phyloP scores from a whole-genome alignment of 228 moss, liverwort and hornwort species.

The Sphagnum fallax region DNA sequence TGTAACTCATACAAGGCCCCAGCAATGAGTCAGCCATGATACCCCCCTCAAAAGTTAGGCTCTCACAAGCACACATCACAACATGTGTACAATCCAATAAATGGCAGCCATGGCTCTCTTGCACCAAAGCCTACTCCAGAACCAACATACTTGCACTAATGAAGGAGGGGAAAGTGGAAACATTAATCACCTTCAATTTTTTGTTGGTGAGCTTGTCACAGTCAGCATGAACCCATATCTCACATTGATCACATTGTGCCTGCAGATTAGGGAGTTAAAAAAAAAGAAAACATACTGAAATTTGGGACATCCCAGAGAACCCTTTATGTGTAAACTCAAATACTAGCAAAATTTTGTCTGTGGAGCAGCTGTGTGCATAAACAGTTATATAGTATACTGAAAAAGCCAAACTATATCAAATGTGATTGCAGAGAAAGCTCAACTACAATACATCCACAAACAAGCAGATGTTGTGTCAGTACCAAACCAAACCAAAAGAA shows the following conservation, averaged over 20 bases:
- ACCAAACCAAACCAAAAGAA: too few species aligned
- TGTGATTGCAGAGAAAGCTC: neutral
- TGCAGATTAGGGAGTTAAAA: constrained; percentile 14
- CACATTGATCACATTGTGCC: constrained; percentile 86
- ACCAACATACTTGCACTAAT: neutral
- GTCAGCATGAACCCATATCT: constrained; percentile 99
- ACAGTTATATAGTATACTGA: neutral
- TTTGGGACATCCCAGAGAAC: too few species aligned
- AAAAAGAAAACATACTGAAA: too few species aligned
- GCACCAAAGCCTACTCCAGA: neutral
- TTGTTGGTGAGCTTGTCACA: constrained; percentile 93
- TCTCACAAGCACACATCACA: neutral
- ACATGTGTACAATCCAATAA: too few species aligned
- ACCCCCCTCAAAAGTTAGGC: neutral
- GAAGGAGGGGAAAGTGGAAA: too few species aligned
- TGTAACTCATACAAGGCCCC: constrained; percentile 13
- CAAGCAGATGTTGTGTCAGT: too few species aligned
- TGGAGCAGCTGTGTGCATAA: neutral
- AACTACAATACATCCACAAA: too few species aligned
- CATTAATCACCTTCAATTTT: constrained; percentile 58
- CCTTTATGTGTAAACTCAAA: too few species aligned
- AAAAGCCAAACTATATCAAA: neutral
- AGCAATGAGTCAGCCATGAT: too few species aligned
- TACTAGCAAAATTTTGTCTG: too few species aligned
- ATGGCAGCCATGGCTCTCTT: neutral